phyloP scores from a whole-genome alignment of 2,329 filamentous ascomycete genomes.

The Monosporascus sp. region DNA sequence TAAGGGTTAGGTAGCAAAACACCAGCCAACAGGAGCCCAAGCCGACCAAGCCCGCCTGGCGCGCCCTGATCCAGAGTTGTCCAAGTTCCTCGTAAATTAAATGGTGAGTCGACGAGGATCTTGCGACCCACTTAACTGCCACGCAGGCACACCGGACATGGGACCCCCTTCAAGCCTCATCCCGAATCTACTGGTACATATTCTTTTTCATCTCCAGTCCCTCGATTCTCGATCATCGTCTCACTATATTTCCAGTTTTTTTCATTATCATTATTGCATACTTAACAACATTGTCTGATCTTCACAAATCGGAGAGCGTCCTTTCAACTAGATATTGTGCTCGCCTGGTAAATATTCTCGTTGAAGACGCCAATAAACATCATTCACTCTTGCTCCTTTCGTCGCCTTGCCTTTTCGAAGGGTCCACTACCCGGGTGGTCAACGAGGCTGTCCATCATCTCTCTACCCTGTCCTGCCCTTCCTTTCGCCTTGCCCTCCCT shows the following conservation, averaged over 20 bases:
- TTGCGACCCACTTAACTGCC: neutral
- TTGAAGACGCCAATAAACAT: slow-evolving; percentile 11
- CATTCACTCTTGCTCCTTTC: slow-evolving; percentile 15
- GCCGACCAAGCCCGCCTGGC: neutral
- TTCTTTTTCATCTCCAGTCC: neutral
- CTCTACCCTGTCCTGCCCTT: neutral
- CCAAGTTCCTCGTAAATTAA: slow-evolving; percentile 1
- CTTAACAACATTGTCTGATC: slow-evolving; percentile 7
- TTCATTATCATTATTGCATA: slow-evolving; percentile 8
- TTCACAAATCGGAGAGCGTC: slow-evolving; percentile 12
- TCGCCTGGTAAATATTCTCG: slow-evolving; percentile 8
- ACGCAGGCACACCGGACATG: neutral
- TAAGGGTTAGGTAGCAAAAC: no score
- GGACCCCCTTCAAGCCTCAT: neutral
- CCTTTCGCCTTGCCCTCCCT: neutral
- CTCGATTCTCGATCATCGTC: neutral
- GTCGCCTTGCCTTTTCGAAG: slow-evolving; percentile 3
- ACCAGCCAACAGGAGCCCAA: neutral
- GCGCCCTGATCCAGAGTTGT: neutral
- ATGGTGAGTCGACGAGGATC: neutral
- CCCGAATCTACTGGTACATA: neutral
- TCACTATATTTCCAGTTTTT: slow-evolving; percentile 7
- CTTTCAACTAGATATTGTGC: slow-evolving; percentile 14
- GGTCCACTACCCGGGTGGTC: slow-evolving; percentile 2
- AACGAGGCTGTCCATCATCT: slow-evolving; percentile 11